Evolutionary conservation across 768 basidiomycete genomes (phyloP), one percentile per base, ranked within the genome.

Genomic region (Suillus brevipes): DNA sequence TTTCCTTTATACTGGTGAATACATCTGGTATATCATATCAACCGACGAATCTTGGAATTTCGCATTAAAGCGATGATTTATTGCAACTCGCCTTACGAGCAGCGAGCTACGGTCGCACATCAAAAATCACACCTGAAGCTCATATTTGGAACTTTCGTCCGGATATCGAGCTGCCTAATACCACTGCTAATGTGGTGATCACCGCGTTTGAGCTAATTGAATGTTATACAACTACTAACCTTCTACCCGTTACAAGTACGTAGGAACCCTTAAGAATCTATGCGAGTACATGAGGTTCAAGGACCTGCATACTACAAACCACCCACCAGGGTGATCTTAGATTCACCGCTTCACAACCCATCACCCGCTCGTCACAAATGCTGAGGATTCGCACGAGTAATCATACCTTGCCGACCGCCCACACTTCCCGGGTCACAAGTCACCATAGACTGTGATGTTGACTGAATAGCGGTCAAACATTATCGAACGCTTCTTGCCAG

Each of bases 381-480:
- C 18, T 34, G 28, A 18, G 18, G 18, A 55, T 34, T 34, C 20
- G 18, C 53, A 34, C 31, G 18, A 55, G 31, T 55, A 20, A 20
- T 31, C 31, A 20, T 55, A 34, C 18, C 20, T 55, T 13, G 20
- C 53, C 31, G 20, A 55, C 34, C 53, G 12, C n/a, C 20, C 20
- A 55, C 34, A 55, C 53, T 34, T 55, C 20, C 12, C 12, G 36
- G n/a, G 34, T 55, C 53, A 55, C 13, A 36, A 6, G 31, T 20
- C 18, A 38, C 57, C 38, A 28, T 58, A 58, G 25, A 58, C 38
- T 25, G 57, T 40, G 16, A 58, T 58, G 10, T 40, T 58, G 57
- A 58, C 57, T 40, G 57, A 58, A 58, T 58, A 58, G 5, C 57
- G 57, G 20, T 58, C 38, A 18, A 40, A 25, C 25, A 40, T 12